Evolutionary conservation across 768 basidiomycete genomes (phyloP), one percentile per base, ranked within the genome.

Genomic region (Leccinum disarticulatum): DNA sequence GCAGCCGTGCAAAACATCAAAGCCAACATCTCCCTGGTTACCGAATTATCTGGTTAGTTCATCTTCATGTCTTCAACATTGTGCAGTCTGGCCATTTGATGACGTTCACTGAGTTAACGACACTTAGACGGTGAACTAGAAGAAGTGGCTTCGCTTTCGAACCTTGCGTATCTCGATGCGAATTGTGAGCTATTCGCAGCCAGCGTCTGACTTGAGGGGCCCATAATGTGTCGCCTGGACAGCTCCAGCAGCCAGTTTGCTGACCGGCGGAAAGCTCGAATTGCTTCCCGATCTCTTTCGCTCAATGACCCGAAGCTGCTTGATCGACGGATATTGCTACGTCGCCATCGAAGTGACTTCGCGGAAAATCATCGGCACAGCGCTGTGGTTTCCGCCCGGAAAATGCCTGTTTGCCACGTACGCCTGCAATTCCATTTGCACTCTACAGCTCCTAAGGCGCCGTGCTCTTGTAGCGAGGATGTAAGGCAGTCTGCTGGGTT

Each of bases 301-400:
- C 22, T 3, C 54, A 2, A 59, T 59, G 58, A 56, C 54, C 2
- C 54, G 10, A 25, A 31, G 54, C 36, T 59, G 58, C 13, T n/a
- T 59, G 28, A 38, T 49, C 11, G 58, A 59, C 17, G 58, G 58
- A 28, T 47, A 56, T 27, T 59, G 58, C 22, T 59, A 59, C 54
- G 13, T 59, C 36, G 58, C 48, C 1, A 59, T 7, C 10, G 58
- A 56, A 17, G 15, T 11, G 31, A 9, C 54, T 31, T 50, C 58
- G 9, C 30, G 14, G 17, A 59, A 56, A 48, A 56, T 59, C 8
- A 13, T 59, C 15, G 58, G 58, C 11, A 50, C 25, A 7, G 54
- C 58, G 19, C 33, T 59, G 14, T 59, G 58, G 58, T 56, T 56
- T 41, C 58, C 58, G 0, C 58, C 58, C 0, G 58, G 58, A 13